Evolutionary conservation across 2,329 filamentous ascomycete species (phyloP).

Genomic region (Apiospora rasikravindrae): DNA sequence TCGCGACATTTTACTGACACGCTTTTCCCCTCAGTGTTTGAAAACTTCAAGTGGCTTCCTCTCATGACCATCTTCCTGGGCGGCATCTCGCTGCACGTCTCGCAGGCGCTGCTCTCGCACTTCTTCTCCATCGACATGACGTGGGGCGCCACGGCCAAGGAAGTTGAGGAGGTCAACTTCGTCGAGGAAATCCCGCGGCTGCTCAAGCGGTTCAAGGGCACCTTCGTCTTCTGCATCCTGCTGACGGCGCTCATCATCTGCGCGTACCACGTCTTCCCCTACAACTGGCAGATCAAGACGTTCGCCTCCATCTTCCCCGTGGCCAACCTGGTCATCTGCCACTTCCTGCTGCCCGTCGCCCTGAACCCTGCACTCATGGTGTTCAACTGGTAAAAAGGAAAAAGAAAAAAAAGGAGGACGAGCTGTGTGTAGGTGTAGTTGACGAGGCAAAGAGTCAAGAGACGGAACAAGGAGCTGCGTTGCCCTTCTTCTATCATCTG

Average conservation of each 20-base stretch:
- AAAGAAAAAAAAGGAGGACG: background rate
- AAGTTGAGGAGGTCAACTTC: slow-evolving; percentile 41
- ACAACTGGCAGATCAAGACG: slow-evolving; percentile 58
- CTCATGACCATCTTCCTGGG: slow-evolving; percentile 50
- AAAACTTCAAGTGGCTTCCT: slow-evolving; percentile 58
- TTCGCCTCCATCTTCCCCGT: slow-evolving; percentile 67
- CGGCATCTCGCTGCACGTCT: slow-evolving; percentile 49
- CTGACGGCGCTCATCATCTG: slow-evolving; percentile 38
- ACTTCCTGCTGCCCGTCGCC: slow-evolving; percentile 63
- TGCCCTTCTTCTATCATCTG: background rate
- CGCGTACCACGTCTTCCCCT: slow-evolving; percentile 36
- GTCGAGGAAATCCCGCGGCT: slow-evolving; percentile 40
- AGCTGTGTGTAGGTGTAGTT: background rate
- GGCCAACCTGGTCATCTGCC: slow-evolving; percentile 53
- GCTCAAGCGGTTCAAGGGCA: slow-evolving; percentile 40
- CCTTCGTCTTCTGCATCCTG: slow-evolving; percentile 36
- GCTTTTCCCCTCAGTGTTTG: slow-evolving; percentile 43
- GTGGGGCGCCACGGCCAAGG: slow-evolving; percentile 42
- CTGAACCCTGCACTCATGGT: slow-evolving; percentile 69
- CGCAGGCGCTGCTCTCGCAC: slow-evolving; percentile 46
- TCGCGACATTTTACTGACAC: background rate
- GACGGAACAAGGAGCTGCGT: background rate
- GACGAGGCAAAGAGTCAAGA: background rate
- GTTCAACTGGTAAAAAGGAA: slow-evolving; percentile 57
- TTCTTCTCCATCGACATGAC: slow-evolving; percentile 50